Evolutionary conservation across 169 alveolate genomes (phyloP).

Genomic region (Babesia ovata): DNA sequence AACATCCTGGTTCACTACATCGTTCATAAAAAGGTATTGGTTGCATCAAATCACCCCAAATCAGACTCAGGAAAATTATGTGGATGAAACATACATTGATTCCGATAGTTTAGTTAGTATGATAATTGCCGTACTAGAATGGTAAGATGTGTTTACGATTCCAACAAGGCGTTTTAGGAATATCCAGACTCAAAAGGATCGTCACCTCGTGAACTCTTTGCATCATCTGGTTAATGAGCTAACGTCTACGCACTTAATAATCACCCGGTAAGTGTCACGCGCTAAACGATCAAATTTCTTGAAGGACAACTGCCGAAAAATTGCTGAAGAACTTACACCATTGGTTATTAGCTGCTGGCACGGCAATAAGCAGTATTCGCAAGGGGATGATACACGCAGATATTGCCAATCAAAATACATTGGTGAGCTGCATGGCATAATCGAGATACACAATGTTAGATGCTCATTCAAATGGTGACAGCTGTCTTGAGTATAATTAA

Average conservation of each 20-base stretch:
- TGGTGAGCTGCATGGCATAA: background rate
- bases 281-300: background rate
- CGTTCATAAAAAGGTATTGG: conserved; percentile 17
- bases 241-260: background rate
- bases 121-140: background rate
- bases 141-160: background rate
- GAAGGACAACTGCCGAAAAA: conserved; percentile 14
- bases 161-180: conserved; percentile 3
- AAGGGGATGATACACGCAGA: no score
- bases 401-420: background rate
- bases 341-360: conserved; percentile 9
- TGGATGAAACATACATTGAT: conserved; percentile 3
- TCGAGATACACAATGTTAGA: background rate
- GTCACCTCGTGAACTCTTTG: background rate
- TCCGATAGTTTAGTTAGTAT: background rate
- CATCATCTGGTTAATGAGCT: conserved; percentile 15
- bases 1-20: conserved; percentile 15
- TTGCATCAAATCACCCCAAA: background rate
- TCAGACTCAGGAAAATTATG: conserved; percentile 10
- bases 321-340: background rate
- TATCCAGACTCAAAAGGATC: conserved; percentile 12
- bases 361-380: background rate
- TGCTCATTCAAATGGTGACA: conserved; percentile 18
- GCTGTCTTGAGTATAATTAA: conserved; percentile 16
- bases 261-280: conserved; percentile 2